A percentile compares a stretch with the other conserved stretches of the same genome.
phyloP scores from a whole-genome alignment of 2,329 filamentous ascomycete species.

The Fusarium vanettenii region DNA sequence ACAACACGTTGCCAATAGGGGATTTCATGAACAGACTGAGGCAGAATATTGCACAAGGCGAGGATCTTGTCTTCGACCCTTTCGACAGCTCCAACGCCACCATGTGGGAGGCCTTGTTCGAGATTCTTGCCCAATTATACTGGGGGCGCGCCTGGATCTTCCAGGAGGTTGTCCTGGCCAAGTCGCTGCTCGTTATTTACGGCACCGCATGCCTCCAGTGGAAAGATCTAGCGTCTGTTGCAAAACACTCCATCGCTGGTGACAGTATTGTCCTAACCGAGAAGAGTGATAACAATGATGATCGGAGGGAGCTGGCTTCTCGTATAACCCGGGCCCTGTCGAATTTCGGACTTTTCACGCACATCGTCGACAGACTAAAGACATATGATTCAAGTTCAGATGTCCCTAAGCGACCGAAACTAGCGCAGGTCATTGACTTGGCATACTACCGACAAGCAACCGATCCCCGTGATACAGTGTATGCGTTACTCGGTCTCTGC shows the following conservation, averaged over 20 bases:
- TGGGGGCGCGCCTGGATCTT: neutral
- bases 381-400: neutral
- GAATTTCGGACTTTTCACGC: neutral
- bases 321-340: neutral
- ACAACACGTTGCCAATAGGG: neutral
- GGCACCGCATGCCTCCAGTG: neutral
- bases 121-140: neutral
- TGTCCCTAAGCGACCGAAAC: neutral
- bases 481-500: neutral
- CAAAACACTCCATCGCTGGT: neutral
- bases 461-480: neutral
- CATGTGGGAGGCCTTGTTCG: neutral
- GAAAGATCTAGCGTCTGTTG: neutral
- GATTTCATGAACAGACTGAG: neutral
- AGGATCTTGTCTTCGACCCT: neutral
- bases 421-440: neutral
- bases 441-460: neutral
- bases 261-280: neutral
- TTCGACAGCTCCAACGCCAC: neutral
- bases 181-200: neutral
- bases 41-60: neutral
- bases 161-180: neutral
- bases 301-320: neutral
- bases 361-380: neutral
- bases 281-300: neutral